These are phyloP conservation scores for Rutstroemia sp. DNA, from an alignment of 2,329 filamentous ascomycete species.

Conservation along the genomic window DNA sequence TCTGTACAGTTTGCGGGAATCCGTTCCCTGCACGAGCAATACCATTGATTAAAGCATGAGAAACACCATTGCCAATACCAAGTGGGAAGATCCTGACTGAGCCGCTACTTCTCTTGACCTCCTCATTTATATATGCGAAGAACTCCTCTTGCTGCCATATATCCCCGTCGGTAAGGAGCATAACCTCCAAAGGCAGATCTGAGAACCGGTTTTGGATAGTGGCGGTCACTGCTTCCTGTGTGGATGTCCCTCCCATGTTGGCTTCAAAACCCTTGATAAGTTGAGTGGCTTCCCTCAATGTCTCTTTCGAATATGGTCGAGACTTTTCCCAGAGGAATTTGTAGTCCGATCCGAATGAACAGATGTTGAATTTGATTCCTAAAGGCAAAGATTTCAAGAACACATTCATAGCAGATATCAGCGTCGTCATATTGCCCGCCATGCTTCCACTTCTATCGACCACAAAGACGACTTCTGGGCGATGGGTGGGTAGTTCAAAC, in stretches of 20 bases:
- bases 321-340: conserved; percentile 43
- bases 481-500: conserved; percentile 50
- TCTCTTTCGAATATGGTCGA: conserved; percentile 37
- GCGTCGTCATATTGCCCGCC: conserved; percentile 43
- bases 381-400: conserved; percentile 60
- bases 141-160: conserved; percentile 41
- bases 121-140: conserved; percentile 38
- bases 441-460: conserved; percentile 67
- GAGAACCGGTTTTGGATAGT: conserved; percentile 36
- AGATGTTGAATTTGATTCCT: conserved; percentile 62
- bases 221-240: conserved; percentile 38
- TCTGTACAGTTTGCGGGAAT: conserved; percentile 53
- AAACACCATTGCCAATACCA: conserved; percentile 45
- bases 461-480: conserved; percentile 61
- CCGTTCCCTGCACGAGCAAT: conserved; percentile 47
- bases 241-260: conserved; percentile 48
- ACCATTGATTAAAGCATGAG: conserved; percentile 46
- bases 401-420: conserved; percentile 49
- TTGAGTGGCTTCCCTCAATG: conserved; percentile 35
- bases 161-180: conserved; percentile 50
- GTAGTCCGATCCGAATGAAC: conserved; percentile 50
- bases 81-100: conserved; percentile 46
- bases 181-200: conserved; percentile 45
- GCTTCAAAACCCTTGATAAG: conserved; percentile 38
- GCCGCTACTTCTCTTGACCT: conserved; percentile 34